These are phyloP conservation scores for Ophiocordyceps camponoti-rufipedis DNA, from an alignment of 2,329 filamentous ascomycete genomes.

Conservation along the genomic window DNA sequence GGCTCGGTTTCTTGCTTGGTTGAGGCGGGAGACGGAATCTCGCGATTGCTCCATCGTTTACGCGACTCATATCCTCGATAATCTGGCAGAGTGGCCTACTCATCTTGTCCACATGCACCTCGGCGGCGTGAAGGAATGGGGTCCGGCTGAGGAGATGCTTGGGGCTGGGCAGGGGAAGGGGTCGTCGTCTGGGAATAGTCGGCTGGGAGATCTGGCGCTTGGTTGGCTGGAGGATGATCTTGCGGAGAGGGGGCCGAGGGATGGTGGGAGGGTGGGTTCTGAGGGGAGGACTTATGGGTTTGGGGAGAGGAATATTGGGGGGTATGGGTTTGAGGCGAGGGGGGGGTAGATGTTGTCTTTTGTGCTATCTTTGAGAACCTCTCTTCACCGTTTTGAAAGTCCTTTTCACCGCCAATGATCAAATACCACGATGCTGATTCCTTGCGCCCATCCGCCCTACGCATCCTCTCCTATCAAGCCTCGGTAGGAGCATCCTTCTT, in stretches of 20 bases:
- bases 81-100: slow-evolving; percentile 84
- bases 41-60: slow-evolving; percentile 87
- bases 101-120: slow-evolving; percentile 93
- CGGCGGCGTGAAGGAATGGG: slow-evolving; percentile 77
- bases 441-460: no score
- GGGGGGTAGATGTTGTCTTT: no score
- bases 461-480: no score
- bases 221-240: slow-evolving; percentile 74
- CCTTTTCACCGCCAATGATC: no score
- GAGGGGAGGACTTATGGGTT: slow-evolving; percentile 47
- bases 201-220: slow-evolving; percentile 72
- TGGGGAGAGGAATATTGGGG: slow-evolving; percentile 31
- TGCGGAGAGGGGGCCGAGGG: slow-evolving; percentile 59
- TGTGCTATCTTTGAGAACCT: no score
- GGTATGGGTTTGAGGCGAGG: slow-evolving; percentile 27
- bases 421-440: no score
- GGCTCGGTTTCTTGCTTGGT: slow-evolving; percentile 67
- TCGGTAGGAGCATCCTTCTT: no score
- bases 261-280: slow-evolving; percentile 29
- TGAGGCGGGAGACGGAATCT: slow-evolving; percentile 70
- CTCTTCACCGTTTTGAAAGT: no score
- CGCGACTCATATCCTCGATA: slow-evolving; percentile 92
- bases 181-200: slow-evolving; percentile 48
- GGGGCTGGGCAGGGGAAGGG: slow-evolving; percentile 26
- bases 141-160: slow-evolving; percentile 52